Base-by-base conservation (phyloP, 2,329 filamentous ascomycete genomes). In the Calonectria pauciramosa region DNA sequence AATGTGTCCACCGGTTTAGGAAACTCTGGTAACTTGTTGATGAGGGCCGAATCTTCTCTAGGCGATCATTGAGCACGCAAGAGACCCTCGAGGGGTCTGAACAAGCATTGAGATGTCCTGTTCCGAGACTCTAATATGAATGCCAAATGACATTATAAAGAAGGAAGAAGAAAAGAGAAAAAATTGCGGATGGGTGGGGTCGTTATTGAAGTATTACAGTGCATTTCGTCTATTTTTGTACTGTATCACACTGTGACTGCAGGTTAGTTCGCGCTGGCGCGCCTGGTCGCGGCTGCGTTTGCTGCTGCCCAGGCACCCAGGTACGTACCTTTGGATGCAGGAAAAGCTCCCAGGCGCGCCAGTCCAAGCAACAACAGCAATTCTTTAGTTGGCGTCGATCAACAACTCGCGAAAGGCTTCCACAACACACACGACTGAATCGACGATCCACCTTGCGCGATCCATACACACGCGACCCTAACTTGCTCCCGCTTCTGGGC, bases 111-210 rank as follows among this genome's bases (percentile, higher is more conserved):
- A 96, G 81, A 84, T 84, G 86, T 92, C 94, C 92, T 94, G 92
- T 93, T 94, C 94, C 96, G 96, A 97, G 97, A 99, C 97, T 99
- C 97, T 99, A 99, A 96, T 94, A 95, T 94, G 92, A 93, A 94
- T 93, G 95, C 93, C 93, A 84, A 64, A 89, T 91, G 92, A 95
- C 93, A 95, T 95, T 96, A 89, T 87, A 88, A 86, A 87, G 89
- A 87, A 85, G 85, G 82, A 85, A 83, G 83, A 83, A 75, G 73
- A 75, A 80, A 76, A 74, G 73, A 47, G 49, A 52, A 71, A 83
- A 84, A 83, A 80, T 80, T 80, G 73, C 66, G 72, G 71, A 69
- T 41, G 64, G 60, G 80, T 80, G 80, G 80, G 69, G 79, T 72
- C 66, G 60, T 80, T 80, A 38, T 78, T 80, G 74, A 80, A 64